These are phyloP conservation scores for Debaryomyces tyrocola DNA, from an alignment of 805 yeast genomes.

Conservation along the genomic window DNA sequence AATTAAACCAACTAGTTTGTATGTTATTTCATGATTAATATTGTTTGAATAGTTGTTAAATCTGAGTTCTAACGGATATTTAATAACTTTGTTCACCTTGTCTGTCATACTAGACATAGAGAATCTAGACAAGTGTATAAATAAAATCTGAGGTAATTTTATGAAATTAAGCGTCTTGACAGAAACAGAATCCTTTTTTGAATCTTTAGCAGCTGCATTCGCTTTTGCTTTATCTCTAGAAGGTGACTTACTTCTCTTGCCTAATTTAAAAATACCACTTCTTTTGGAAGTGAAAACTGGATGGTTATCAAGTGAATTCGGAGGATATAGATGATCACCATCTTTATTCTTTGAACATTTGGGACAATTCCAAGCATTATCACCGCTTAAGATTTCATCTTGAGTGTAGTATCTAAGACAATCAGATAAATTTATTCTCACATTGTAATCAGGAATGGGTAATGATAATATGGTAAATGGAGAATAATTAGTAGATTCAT, in stretches of 20 bases:
- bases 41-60: conserved; percentile 37
- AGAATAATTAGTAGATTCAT: conserved; percentile 57
- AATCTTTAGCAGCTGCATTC: neutral
- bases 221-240: conserved; percentile 17
- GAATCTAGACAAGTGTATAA: conserved; percentile 43
- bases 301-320: conserved; percentile 27
- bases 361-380: conserved; percentile 85
- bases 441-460: conserved; percentile 49
- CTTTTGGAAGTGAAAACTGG: conserved; percentile 38
- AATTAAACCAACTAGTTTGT: conserved; percentile 60
- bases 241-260: conserved; percentile 37
- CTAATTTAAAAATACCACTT: conserved; percentile 34
- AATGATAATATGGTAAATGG: conserved; percentile 63
- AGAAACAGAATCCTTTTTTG: conserved; percentile 10
- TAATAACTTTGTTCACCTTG: conserved; percentile 48
- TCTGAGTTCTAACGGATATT: conserved; percentile 55
- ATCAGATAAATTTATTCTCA: conserved; percentile 52
- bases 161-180: conserved; percentile 30
- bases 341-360: conserved; percentile 47
- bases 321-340: neutral
- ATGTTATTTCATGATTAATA: conserved; percentile 34
- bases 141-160: conserved; percentile 36
- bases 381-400: conserved; percentile 68
- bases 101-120: conserved; percentile 53
- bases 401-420: conserved; percentile 61